Evolutionary conservation across 352 stramenopile species (phyloP), one percentile per base, ranked within the genome.

Genomic region (Halophytophthora polymorphica): DNA sequence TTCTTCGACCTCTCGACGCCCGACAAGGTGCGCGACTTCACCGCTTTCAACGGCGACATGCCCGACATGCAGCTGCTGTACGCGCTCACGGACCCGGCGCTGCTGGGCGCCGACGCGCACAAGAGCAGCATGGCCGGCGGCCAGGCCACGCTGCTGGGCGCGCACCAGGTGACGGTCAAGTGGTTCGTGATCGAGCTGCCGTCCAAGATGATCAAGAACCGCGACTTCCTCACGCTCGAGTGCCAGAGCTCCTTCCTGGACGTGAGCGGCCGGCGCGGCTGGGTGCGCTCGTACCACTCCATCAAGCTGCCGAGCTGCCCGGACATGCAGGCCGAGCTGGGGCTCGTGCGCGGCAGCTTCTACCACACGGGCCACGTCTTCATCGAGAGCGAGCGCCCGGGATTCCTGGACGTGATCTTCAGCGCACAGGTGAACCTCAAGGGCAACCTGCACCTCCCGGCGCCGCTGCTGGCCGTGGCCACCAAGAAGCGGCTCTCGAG

Each of bases 321-420:
- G 1, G 75, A 88, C 42, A 45, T 88, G 13, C 52, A 75, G 51
- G 53, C 48, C 45, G 61, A 68, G 29, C 69, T 81, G 17, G 64
- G 47, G 15, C 68, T 84, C 39, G 75, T 91, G 14, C 73, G 80
- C 6, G 80, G 68, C 43, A 86, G 68, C 46, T 77, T 89, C 41
- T 84, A 88, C 65, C 69, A 86, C 55, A 76, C 80, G 22, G 80
- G 80, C 21, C 71, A 86, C 58, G 77, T 91, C 13, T 86, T 91
- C 55, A 58, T 88, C 25, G 80, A 91, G 57, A 78, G 71, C 34
- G 75, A 91, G 11, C 61, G 67, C 2, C 61, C 63, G 0, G 80
- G 80, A 2, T 86, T 72, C 42, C 55, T 91, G 31, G 73, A 88
- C 36, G 71, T 82, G 18, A 88, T 91, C 38, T 76, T 70, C 51